phyloP scores from a whole-genome alignment of 345 rosid species.

The Brassica carinata region DNA sequence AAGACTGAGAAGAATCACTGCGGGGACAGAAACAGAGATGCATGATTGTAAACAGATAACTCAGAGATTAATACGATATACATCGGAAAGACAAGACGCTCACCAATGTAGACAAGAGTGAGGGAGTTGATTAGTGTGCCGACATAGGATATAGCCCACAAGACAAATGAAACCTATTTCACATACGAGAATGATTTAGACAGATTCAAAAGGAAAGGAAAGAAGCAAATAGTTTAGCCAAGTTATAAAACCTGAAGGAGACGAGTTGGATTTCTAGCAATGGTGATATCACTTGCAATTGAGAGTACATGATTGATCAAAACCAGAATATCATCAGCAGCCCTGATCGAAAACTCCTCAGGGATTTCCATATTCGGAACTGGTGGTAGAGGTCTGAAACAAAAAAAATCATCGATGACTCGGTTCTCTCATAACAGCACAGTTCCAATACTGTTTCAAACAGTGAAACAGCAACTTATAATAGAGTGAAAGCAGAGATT shows the following conservation, averaged over 20 bases:
- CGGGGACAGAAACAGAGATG: conserved; percentile 14
- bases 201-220: not conserved
- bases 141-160: conserved; percentile 61
- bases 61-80: not conserved
- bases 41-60: not conserved
- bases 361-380: conserved; percentile 84
- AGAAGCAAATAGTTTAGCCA: not conserved
- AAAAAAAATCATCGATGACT: conserved; percentile 5
- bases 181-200: not conserved
- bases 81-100: conserved; percentile 27
- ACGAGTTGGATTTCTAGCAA: conserved; percentile 60
- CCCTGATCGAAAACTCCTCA: conserved; percentile 56
- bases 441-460: not conserved
- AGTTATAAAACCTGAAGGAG: conserved; percentile 60
- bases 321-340: conserved; percentile 53
- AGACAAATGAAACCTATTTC: conserved; percentile 60
- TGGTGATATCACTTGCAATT: conserved; percentile 67
- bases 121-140: conserved; percentile 78
- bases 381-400: conserved; percentile 90
- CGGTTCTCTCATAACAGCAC: not conserved
- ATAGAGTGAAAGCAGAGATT: not conserved
- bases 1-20: conserved; percentile 75
- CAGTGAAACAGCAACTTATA: not conserved
- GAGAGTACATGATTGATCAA: conserved; percentile 60
- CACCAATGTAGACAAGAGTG: conserved; percentile 77